Evolutionary conservation across 2,329 filamentous ascomycete species (phyloP), one percentile per base, ranked within the genome.

Genomic region (Pseudopyrenochaeta lycopersici): DNA sequence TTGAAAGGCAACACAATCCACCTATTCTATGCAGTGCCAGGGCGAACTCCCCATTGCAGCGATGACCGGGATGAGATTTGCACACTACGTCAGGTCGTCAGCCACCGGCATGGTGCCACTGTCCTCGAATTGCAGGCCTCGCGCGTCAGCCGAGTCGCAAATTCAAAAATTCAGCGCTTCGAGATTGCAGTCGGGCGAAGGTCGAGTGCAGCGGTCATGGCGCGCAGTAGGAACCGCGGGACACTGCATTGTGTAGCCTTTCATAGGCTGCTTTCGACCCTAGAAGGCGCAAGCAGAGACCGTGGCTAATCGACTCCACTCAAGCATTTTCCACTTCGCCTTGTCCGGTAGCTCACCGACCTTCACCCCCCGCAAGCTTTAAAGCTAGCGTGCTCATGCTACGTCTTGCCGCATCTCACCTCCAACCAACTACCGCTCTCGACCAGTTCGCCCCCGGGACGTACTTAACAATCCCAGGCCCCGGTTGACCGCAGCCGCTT

Each of bases 341-440:
- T 46, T 58, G 47, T 44, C 55, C 61, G 59, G 58, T 40, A 52
- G 10, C 42, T 57, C 48, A 57, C 48, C 58, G 56, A 58, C 53
- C 45, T 54, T 49, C 60, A 56, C 50, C 56, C 62, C 62, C 58
- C 62, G 58, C 50, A 52, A 58, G 53, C 48, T 18, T 54, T 45
- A 48, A 58, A 60, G 50, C 42, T 57, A 41, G 52, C 33, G 27
- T 45, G 31, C 35, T 20, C 32, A 41, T 9, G 33, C 38, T 38
- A 38, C 43, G 29, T 46, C 17, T 23, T 21, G 29, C 41, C 14
- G 43, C 43, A 38, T 27, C 30, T 33, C 35, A 38, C 44, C 14
- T 14, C 33, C 27, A 27, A 21, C 44, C 44, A 46, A 38, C 44
- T 21, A 38, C 10, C 15, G 7, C 21, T 32, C 18, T 46, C 32